Base-by-base conservation (phyloP, 75 land plant genomes). In the Pinus taeda region DNA sequence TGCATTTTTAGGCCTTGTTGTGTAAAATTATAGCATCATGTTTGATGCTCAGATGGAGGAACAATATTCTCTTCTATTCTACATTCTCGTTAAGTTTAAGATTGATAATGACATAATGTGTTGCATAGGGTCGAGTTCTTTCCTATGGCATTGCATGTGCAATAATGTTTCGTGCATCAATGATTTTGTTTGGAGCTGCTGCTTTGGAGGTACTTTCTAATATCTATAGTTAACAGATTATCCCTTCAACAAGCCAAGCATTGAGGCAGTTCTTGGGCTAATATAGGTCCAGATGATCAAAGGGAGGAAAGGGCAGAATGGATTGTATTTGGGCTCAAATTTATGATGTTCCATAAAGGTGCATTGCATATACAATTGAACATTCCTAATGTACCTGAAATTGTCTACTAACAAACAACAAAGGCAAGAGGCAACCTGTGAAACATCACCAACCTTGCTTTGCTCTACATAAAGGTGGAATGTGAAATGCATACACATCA, bases 61-160 rank as follows among this genome's bases (percentile, higher is more conserved):
- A 53, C 30, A 20, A 22, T 56, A 14, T 1, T 24, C 5, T 24
- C 26, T 72, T 24, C 22, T 24, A 11, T 3, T 26, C 26, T 26
- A 0, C 26, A 26, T 26, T 26, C 26, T 0, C 26, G 26, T 22
- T 2, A 9, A 20, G 42, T 73, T 73, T 9, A 21, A 49, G 20
- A 6, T 3, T 39, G n/a, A 61, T 29, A 78, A 17, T 42, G 74
- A 63, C 37, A 76, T 45, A 29, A 71, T 14, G 53, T 77, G 24
- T 24, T 77, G 15, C 33, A 62, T 85, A 97, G 99, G 85, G 71
- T 72, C 90, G 96, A 62, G 98, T 97, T 69, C 96, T 97, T 63
- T 88, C 98, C 6, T 97, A 93, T 83, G 99, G 99, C 62, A 97
- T 97, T 85, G 91, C 96, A 81, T 98, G 99, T 75, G 99, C 99